Evolutionary conservation across 225 moss, liverwort and hornwort genomes (phyloP), one percentile per base, ranked within the genome.

Genomic region (Takakia lepidozioides): DNA sequence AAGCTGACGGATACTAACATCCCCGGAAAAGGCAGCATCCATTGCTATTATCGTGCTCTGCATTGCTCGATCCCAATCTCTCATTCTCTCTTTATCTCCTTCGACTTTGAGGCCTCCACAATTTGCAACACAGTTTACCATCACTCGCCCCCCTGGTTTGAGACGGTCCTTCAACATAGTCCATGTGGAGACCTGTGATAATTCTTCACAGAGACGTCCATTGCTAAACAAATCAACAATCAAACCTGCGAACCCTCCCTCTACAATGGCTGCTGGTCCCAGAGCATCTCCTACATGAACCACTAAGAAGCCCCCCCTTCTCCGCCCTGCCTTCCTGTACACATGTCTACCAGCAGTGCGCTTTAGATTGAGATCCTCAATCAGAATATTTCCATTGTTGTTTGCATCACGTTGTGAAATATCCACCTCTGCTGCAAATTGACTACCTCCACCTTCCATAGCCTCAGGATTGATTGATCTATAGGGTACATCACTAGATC

Each of bases 111-210:
- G 63, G 46, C 66, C 72, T 24, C 26, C 66, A 51, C 69, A 49
- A 43, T 84, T 84, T 3, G 69, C 69, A 34, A 84, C 69, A 49
- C 84, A 84, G 26, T 84, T 84, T 29, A 66, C 75, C 80, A 76
- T 80, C 40, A 83, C 61, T 24, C 72, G 65, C 0, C 80, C 80
- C 13, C 56, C 55, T 0, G 61, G 45, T 26, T 57, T 52, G 19
- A 84, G 60, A 29, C 68, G 64, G 18, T 59, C 53, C 49, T 60
- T 66, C 32, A 75, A 38, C 45, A 51, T 62, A 37, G 36, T 53
- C 83, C 75, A 79, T 5, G 71, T 69, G 38, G 62, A 61, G 38
- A 57, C 59, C 19, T 45, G 49, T 16, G 55, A 62, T 0, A 83
- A 51, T 45, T 68, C 71, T 57, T 63, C 62, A 55, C 75, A 79